Evolutionary conservation across 768 basidiomycete species (phyloP), one percentile per base, ranked within the genome.

Genomic region (Hydnum rufescens): DNA sequence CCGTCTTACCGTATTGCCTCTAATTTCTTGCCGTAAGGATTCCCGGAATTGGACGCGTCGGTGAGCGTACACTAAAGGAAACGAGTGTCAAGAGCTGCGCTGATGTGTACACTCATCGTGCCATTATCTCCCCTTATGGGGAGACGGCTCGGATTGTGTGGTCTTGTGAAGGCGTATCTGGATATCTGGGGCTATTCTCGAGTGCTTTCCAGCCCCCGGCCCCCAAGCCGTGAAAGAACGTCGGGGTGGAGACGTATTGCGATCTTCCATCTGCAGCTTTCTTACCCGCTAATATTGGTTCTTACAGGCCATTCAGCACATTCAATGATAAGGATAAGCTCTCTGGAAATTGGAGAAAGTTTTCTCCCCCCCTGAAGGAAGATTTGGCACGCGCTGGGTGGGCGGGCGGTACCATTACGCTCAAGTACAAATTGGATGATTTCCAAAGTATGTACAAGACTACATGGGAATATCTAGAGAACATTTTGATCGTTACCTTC

Each of bases 21-120:
- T n/a, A n/a, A n/a, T n/a, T n/a, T n/a, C n/a, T n/a, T n/a, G n/a
- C n/a, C n/a, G n/a, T n/a, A n/a, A n/a, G n/a, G n/a, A 73, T 95
- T 16, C 87, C 83, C 2, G 90, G 90, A 0, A 77, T 95, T 54
- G 93, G 92, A 1, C 70, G 89, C 29, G 93, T 97, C 2, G 80
- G 80, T 30, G 93, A 99, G 64, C 70, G 88, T 42, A 68, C 92
- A 26, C 67, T 95, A 5, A 85, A 90, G 53, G 81, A 84, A 2
- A 73, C 95, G 30, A 88, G 84, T 5, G 78, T 97, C 60, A 80
- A 92, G 84, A 88, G 74, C 5, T 96, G 92, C 58, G 90, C 84
- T 3, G 93, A n/a, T n/a, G n/a, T n/a, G n/a, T n/a, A n/a, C n/a
- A n/a, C n/a, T n/a, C n/a, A n/a, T n/a, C n/a, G n/a, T n/a, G n/a